These are phyloP conservation scores for Stephania cephalantha DNA, from an alignment of 164 flowering plant genomes.

Conservation along the genomic window DNA sequence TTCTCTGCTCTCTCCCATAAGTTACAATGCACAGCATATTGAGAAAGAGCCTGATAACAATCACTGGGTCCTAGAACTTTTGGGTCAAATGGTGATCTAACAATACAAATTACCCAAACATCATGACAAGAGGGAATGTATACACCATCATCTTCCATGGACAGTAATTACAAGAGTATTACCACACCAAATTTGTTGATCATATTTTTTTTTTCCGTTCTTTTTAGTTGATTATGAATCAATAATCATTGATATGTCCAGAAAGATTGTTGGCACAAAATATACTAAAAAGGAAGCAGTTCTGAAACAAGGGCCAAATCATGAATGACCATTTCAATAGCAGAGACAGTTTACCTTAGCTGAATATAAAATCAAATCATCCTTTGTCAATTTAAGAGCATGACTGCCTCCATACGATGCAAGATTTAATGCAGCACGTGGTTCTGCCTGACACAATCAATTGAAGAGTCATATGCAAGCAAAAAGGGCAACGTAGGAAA, in stretches of 20 bases:
- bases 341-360: slow-evolving; percentile 66
- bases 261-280: neutral
- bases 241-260: neutral
- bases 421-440: slow-evolving; percentile 97
- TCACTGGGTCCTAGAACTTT: too few relatives aligned
- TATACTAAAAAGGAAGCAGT: too few relatives aligned
- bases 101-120: too few relatives aligned
- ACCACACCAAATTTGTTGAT: neutral
- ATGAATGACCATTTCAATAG: neutral
- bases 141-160: too few relatives aligned
- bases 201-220: too few relatives aligned
- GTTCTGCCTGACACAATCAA: slow-evolving; percentile 86
- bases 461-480: slow-evolving; percentile 25
- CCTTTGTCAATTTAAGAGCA: slow-evolving; percentile 79
- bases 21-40: too few relatives aligned
- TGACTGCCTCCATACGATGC: slow-evolving; percentile 96
- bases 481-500: neutral
- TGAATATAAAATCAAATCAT: slow-evolving; percentile 86
- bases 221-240: neutral
- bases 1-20: too few relatives aligned
- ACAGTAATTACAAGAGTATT: too few relatives aligned
- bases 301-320: neutral
- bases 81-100: too few relatives aligned
- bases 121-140: too few relatives aligned
- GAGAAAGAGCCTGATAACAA: too few relatives aligned